Evolutionary conservation across 129 eudicot species (phyloP), one percentile per base, ranked within the genome.

Genomic region (Escallonia rubra): DNA sequence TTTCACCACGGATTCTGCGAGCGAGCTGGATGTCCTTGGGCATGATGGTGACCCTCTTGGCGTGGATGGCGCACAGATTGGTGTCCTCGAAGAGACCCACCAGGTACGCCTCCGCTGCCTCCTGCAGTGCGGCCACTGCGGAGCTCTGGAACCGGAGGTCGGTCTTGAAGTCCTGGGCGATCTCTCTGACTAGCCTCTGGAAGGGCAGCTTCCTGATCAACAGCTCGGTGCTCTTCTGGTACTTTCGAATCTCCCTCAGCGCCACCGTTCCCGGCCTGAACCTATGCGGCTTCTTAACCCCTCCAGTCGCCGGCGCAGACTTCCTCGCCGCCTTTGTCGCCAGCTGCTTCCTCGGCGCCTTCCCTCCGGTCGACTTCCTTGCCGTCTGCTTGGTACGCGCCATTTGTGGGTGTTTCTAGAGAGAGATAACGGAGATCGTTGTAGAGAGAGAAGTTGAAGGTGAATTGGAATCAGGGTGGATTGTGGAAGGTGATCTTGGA

Each of bases 21-120:
- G 85, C 85, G 72, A 80, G 53, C 57, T 80, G 85, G 75, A 81
- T 81, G 68, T 81, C 85, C 45, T 81, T 81, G 2, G 85, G 85
- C 81, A 80, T 80, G 52, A 80, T 80, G 0, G 85, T 80, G 39
- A 75, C 85, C 49, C 80, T 74, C 68, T 79, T 79, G 7, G 83
- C 83, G 69, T 78, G 82, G 73, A 78, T 78, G 2, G 78, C 82
- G 43, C 82, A 78, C 64, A 78, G n/a, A 56, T 78, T 72, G 10
- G 82, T 77, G 52, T 77, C 82, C 40, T 77, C 82, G 43, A 77
- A 77, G 61, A 77, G 23, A 1, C 82, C 77, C 2, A 78, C 78
- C 14, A 78, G 53, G 9, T 79, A 79, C 10, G 83, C 83, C 55
- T 73, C 79, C 2, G 76, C 73, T 2, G 79, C 84, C 59, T 79